Evolutionary conservation across 2,329 filamentous ascomycete genomes (phyloP), one percentile per base, ranked within the genome.

Genomic region (Aspergillus melleus): DNA sequence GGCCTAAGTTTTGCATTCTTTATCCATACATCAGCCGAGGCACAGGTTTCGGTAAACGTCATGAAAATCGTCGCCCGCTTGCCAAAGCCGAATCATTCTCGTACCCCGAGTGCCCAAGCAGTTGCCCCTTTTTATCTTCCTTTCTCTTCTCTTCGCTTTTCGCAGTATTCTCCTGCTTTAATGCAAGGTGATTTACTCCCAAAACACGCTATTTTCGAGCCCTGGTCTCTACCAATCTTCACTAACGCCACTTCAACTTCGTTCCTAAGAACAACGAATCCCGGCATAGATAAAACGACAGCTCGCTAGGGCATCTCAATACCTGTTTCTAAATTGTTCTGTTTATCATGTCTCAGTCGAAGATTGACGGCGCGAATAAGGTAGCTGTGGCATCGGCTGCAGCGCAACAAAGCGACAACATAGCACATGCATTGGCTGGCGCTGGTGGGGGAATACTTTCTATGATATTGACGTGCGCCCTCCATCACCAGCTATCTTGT

Each of bases 391-490:
- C 82, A 58, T 89, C 89, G 68, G 81, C 88, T 50, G 85, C 87
- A 51, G 80, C 89, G 50, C 91, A 93, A 63, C 92, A 96, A 72
- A 95, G 93, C 74, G 94, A 98, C 83, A 97, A 97, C 82, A 92
- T 98, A 73, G 92, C 94, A 59, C 94, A 98, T 80, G 94, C 94
- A 62, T 86, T 98, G 60, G 91, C 93, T 58, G 94, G 94, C 66
- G 91, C 93, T 54, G 95, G 95, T 68, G 95, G 95, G 67, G 95
- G 95, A 61, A 89, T 99, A 59, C 81, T 98, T 60, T 96, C 95
- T 68, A 99, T 98, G 92, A 86, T 93, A 68, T 80, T 99, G 77
- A 99, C 95, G 88, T 96, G 85, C 64, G 83, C 30, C 52, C 52
- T 59, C 49, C 24, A 29, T 14, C 24, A 52, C 57, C 54, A 52